Base-by-base conservation (phyloP, 768 basidiomycete species). In the Kwoniella sp. region DNA sequence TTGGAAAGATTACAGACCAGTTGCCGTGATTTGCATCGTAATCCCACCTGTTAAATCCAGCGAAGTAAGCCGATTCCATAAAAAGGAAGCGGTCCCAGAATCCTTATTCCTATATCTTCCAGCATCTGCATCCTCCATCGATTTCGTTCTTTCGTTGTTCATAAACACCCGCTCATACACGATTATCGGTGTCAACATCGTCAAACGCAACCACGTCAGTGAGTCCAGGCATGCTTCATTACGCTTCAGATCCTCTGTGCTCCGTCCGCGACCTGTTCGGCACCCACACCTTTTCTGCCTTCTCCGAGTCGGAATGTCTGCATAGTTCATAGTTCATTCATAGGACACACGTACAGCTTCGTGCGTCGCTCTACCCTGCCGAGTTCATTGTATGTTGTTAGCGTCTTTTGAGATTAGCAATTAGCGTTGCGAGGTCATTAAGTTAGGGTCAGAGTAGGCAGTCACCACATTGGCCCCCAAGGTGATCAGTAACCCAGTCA, bases 11-110 rank as follows among this genome's bases (percentile, higher is more conserved):
- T 45, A 20, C 15, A 45, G 41, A 45, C 41, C 41, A 45, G 41
- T 45, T 51, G 50, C 50, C 50, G 50, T 51, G 50, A 51, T 51
- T 28, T 17, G 8, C 50, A 23, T 51, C 50, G 50, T 51, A 51
- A 51, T 51, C 23, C n/a, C 50, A 17, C 23, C 23, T 28, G 50
- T 51, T n/a, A n/a, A 9, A 51, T 51, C 20, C 50, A 51, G 15
- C 26, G 25, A 51, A n/a, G n/a, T n/a, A n/a, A 51, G 23, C 50
- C 50, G 50, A 51, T 51, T 28, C 22, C 50, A 51, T 51, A 51
- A 51, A 23, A 51, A 51, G 50, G 50, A 51, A 28, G 5, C 23
- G 50, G 23, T 28, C 17, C 26, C 50, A 51, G 25, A 48, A 48
- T 48, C 20, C 8, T 20, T 20, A 48, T 23, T 8, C 20, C 47